These are phyloP conservation scores for Dendrothele bispora DNA, from an alignment of 768 basidiomycete genomes.

Conservation along the genomic window DNA sequence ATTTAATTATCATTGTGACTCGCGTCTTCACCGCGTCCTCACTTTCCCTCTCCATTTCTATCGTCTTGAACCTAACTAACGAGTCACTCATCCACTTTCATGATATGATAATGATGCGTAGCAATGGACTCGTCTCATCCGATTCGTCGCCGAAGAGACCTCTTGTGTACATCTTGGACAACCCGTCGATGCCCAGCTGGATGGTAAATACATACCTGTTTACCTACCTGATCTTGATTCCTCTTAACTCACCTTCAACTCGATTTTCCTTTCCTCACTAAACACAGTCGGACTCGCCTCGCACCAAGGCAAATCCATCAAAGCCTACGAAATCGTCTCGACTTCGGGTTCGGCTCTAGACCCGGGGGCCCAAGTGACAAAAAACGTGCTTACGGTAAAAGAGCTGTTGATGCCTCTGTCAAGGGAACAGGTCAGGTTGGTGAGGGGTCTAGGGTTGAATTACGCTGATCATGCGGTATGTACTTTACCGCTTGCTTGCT, in stretches of 20 bases:
- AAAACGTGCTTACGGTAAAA: slow-evolving; percentile 65
- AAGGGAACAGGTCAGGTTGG: slow-evolving; percentile 62
- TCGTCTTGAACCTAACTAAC: no score
- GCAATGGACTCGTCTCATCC: slow-evolving; percentile 81
- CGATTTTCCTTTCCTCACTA: slow-evolving; percentile 2
- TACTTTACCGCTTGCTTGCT: slow-evolving; percentile 3
- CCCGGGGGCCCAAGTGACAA: slow-evolving; percentile 63
- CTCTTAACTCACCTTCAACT: background rate
- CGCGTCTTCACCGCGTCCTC: no score
- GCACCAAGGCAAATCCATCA: slow-evolving; percentile 51
- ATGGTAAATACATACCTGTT: slow-evolving; percentile 60
- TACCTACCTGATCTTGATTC: slow-evolving; percentile 7
- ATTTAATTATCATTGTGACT: background rate
- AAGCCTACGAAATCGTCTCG: slow-evolving; percentile 68
- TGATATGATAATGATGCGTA: slow-evolving; percentile 26
- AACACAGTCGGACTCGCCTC: slow-evolving; percentile 58
- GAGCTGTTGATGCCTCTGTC: slow-evolving; percentile 71
- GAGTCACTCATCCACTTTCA: no score
- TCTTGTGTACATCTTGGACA: slow-evolving; percentile 73
- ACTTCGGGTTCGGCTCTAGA: slow-evolving; percentile 74
- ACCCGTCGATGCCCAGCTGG: slow-evolving; percentile 66
- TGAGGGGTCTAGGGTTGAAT: slow-evolving; percentile 78
- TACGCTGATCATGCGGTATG: slow-evolving; percentile 78
- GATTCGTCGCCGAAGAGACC: slow-evolving; percentile 77
- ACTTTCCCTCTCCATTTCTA: no score